A percentile compares a stretch with the other conserved stretches of the same genome.
phyloP scores from a whole-genome alignment of 495 filamentous ascomycete genomes.

The Neurospora sp. region DNA sequence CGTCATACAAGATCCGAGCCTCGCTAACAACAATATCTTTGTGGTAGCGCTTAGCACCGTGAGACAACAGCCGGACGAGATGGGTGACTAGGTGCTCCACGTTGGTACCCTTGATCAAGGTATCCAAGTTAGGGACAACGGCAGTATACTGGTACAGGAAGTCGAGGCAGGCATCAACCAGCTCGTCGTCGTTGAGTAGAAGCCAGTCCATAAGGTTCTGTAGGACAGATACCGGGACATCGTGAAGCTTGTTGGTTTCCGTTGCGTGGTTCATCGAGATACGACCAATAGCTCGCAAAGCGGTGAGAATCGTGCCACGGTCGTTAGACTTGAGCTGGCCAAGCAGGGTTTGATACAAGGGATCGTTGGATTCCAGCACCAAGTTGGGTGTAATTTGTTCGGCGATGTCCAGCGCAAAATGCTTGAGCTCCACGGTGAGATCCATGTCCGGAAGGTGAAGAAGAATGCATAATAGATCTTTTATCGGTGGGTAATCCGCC shows the following conservation, averaged over 20 bases:
- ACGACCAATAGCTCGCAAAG: constrained; percentile 75
- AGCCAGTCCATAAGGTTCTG: constrained; percentile 68
- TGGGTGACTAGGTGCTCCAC: constrained; percentile 62
- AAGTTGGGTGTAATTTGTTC: constrained; percentile 82
- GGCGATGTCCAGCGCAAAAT: constrained; percentile 85
- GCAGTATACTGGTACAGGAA: constrained; percentile 95
- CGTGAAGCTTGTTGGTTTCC: constrained; percentile 63
- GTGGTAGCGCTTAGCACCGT: constrained; percentile 46
- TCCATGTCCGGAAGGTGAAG: constrained; percentile 67
- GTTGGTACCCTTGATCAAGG: constrained; percentile 48
- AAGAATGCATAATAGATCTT: constrained; percentile 72
- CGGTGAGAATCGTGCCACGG: constrained; percentile 73
- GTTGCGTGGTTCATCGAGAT: constrained; percentile 72
- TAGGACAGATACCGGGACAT: constrained; percentile 55
- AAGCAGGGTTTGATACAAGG: constrained; percentile 68
- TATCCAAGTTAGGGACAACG: constrained; percentile 73
- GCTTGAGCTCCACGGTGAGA: constrained; percentile 75
- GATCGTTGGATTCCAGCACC: constrained; percentile 56
- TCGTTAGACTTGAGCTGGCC: constrained; percentile 61
- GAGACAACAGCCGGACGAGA: constrained; percentile 63
- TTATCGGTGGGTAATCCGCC: constrained; percentile 57
- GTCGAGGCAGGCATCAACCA: constrained; percentile 77
- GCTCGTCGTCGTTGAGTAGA: constrained; percentile 83
- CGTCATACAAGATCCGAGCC: constrained; percentile 17
- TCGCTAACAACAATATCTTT: constrained; percentile 37